These are phyloP conservation scores for Lotmaria passim DNA, from an alignment of 208 protist species.

Conservation along the genomic window DNA sequence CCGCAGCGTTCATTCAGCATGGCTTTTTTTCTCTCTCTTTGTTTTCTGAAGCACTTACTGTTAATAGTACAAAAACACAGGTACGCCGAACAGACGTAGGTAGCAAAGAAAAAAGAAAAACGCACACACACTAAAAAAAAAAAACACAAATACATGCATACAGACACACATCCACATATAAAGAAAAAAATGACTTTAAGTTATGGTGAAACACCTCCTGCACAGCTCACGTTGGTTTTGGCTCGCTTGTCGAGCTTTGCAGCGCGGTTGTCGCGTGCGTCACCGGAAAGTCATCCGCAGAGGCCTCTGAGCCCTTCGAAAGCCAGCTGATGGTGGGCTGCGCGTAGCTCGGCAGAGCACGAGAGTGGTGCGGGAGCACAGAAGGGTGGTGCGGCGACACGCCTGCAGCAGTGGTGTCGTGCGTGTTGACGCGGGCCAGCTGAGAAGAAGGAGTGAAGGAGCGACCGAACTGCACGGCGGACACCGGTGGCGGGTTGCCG, in stretches of 20 bases:
- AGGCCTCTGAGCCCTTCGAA: slow-evolving; percentile 50
- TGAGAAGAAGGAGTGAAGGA: slow-evolving; percentile 14
- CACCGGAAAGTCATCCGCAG: slow-evolving; percentile 32
- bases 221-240: neutral
- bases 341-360: slow-evolving; percentile 60
- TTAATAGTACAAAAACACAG: neutral
- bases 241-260: slow-evolving; percentile 5
- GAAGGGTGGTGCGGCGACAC: slow-evolving; percentile 3
- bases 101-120: neutral
- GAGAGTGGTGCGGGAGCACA: neutral
- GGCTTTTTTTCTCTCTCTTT: too few relatives aligned
- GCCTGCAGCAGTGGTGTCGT: neutral
- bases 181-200: neutral
- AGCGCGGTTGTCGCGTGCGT: neutral
- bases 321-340: slow-evolving; percentile 80
- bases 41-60: too few relatives aligned
- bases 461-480: neutral
- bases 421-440: neutral
- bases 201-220: neutral
- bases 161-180: slow-evolving; percentile 1
- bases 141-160: neutral
- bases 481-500: neutral
- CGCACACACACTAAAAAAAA: too few relatives aligned
- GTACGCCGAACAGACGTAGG: neutral
- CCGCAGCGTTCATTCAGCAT: too few relatives aligned